Evolutionary conservation across 805 yeast species (phyloP).

Genomic region (Candida bentonensis): DNA sequence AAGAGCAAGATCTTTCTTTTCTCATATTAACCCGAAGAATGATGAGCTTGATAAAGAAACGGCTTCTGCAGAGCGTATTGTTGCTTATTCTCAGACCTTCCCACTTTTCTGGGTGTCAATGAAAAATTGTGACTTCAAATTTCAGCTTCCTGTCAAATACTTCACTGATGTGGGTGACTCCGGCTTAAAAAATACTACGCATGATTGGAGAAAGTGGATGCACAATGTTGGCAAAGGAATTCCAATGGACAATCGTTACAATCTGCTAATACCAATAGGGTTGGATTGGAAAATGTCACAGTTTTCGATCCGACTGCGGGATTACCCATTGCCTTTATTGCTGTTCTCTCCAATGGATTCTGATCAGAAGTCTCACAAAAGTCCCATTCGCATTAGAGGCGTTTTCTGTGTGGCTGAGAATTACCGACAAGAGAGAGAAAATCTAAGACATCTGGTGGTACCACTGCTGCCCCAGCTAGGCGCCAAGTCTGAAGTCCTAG

Average conservation of each 20-base stretch:
- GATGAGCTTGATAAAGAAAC: slow-evolving; percentile 25
- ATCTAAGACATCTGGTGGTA: slow-evolving; percentile 45
- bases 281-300: slow-evolving; percentile 36
- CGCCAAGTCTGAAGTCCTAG: slow-evolving; percentile 35
- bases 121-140: background rate
- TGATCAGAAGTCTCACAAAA: slow-evolving; percentile 17
- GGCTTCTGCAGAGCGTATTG: slow-evolving; percentile 29
- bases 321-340: slow-evolving; percentile 73
- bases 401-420: slow-evolving; percentile 59
- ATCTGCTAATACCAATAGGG: background rate
- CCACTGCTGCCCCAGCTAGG: slow-evolving; percentile 38
- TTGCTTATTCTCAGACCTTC: slow-evolving; percentile 34
- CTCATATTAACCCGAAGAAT: slow-evolving; percentile 14
- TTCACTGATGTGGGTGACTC: background rate
- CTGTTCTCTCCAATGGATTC: slow-evolving; percentile 46
- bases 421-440: slow-evolving; percentile 33
- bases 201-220: slow-evolving; percentile 29
- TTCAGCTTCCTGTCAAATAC: background rate
- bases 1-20: slow-evolving; percentile 28
- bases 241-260: slow-evolving; percentile 43
- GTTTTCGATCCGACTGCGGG: slow-evolving; percentile 58
- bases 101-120: slow-evolving; percentile 27
- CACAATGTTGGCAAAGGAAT: slow-evolving; percentile 69
- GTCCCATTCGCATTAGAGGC: slow-evolving; percentile 34
- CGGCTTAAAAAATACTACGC: background rate